Evolutionary conservation across 192 early-diverging fungal genomes (phyloP).

Genomic region (Cladochytrium replicatum): DNA sequence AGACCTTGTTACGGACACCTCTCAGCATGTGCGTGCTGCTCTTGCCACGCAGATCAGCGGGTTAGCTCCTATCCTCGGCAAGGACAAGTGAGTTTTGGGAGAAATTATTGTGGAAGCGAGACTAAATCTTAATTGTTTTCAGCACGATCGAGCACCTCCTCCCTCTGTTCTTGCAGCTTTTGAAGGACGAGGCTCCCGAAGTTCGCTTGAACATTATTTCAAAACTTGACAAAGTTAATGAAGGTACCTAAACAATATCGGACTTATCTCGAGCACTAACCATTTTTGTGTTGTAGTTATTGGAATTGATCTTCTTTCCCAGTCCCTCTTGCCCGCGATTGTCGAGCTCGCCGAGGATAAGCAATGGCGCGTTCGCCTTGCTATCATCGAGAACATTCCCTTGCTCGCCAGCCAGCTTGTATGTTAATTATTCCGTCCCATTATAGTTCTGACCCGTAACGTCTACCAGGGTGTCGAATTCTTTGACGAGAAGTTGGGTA

Average conservation of each 20-base stretch:
- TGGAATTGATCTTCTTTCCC: conserved; percentile 94
- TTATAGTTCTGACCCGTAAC: too few species aligned
- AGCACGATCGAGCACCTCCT: conserved; percentile 90
- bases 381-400: conserved; percentile 99
- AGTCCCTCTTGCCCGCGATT: conserved; percentile 93
- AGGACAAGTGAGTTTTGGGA: conserved; percentile 58
- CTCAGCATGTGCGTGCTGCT: conserved; percentile 91
- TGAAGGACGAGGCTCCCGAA: conserved; percentile 96
- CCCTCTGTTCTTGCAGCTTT: conserved; percentile 88
- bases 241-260: too few species aligned
- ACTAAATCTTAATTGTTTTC: too few species aligned
- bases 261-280: too few species aligned
- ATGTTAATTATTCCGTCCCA: conserved; percentile 5
- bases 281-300: too few species aligned
- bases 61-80: conserved; percentile 88
- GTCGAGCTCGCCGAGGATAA: conserved; percentile 99
- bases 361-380: conserved; percentile 98
- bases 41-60: conserved; percentile 95
- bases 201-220: conserved; percentile 98
- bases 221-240: conserved; percentile 91
- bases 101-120: too few species aligned
- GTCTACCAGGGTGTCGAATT: conserved; percentile 87
- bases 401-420: conserved; percentile 87
- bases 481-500: conserved; percentile 93
- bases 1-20: conserved; percentile 90